Percentiles rank a stretch among this genome's conserved stretches.
These are phyloP conservation scores for Polytrichum commune DNA, from an alignment of 225 moss, liverwort and hornwort genomes.

Conservation along the genomic window DNA sequence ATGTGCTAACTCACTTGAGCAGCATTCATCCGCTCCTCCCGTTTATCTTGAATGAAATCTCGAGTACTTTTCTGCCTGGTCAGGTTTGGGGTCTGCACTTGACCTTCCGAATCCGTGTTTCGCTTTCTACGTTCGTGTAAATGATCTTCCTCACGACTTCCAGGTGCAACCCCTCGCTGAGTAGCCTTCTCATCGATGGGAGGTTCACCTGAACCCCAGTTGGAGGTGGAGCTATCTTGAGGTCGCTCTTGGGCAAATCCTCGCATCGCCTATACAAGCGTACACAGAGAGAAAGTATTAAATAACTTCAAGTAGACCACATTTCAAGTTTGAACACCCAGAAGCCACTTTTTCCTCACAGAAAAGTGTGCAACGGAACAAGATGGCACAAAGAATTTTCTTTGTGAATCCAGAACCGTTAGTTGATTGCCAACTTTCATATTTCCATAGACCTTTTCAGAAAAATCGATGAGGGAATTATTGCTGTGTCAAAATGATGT, in stretches of 20 bases:
- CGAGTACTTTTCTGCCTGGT: slow-evolving; percentile 43
- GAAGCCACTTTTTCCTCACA: no score
- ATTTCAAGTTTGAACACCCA: no score
- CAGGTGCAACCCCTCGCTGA: slow-evolving; percentile 32
- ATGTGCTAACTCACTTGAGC: slow-evolving; percentile 16
- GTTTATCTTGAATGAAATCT: slow-evolving; percentile 44
- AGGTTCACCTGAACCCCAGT: slow-evolving; percentile 55
- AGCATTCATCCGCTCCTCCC: slow-evolving; percentile 44
- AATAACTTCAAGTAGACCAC: no score
- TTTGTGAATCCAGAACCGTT: no score
- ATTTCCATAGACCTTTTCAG: no score
- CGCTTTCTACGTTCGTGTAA: neutral
- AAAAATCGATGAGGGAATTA: no score
- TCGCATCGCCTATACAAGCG: slow-evolving; percentile 23
- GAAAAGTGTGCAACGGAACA: no score
- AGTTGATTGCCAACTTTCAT: no score
- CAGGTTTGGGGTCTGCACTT: slow-evolving; percentile 37
- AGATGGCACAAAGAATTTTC: no score
- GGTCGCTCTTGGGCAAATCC: slow-evolving; percentile 41
- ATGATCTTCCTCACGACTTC: neutral
- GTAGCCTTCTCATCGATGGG: slow-evolving; percentile 47
- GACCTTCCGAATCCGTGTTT: slow-evolving; percentile 22
- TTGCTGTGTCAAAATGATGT: no score
- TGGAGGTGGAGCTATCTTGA: slow-evolving; percentile 44
- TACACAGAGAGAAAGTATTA: no score